phyloP scores from a whole-genome alignment of 2,329 filamentous ascomycete genomes.

The Grosmannia penicillata region DNA sequence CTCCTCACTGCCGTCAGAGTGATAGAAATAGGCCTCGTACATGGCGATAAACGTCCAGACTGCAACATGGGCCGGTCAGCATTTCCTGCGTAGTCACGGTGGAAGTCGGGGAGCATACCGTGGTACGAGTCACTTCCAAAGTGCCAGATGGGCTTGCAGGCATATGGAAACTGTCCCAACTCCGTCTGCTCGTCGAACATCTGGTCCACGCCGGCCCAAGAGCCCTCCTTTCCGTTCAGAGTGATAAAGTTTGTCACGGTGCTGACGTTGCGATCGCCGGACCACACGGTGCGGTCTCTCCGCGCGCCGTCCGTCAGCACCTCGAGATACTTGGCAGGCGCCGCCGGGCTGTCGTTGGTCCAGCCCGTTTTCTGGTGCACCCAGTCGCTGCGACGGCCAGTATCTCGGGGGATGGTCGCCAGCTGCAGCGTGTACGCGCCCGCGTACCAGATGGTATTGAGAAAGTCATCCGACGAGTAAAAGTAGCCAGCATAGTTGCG shows the following conservation, averaged over 20 bases:
- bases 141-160: slow-evolving; percentile 1
- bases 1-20: neutral
- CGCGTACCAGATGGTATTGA: slow-evolving; percentile 37
- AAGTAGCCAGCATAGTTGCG: slow-evolving; percentile 37
- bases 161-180: neutral
- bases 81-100: too few relatives aligned
- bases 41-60: neutral
- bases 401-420: slow-evolving; percentile 16
- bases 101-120: neutral
- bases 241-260: neutral
- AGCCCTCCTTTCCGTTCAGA: neutral
- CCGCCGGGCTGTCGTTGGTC: slow-evolving; percentile 18
- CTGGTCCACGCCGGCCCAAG: neutral
- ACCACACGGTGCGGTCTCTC: slow-evolving; percentile 39
- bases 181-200: neutral
- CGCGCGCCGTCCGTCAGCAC: slow-evolving; percentile 33
- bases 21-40: neutral
- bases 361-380: slow-evolving; percentile 24
- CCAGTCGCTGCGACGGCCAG: slow-evolving; percentile 13
- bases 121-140: neutral
- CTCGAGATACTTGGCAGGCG: slow-evolving; percentile 13
- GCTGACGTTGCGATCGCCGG: slow-evolving; percentile 25
- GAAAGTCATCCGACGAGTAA: slow-evolving; percentile 28
- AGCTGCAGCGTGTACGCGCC: slow-evolving; percentile 28
- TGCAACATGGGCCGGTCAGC: too few relatives aligned